Evolutionary conservation across 345 rosid genomes (phyloP), one percentile per base, ranked within the genome.

Genomic region (Cardiospermum halicacabum): DNA sequence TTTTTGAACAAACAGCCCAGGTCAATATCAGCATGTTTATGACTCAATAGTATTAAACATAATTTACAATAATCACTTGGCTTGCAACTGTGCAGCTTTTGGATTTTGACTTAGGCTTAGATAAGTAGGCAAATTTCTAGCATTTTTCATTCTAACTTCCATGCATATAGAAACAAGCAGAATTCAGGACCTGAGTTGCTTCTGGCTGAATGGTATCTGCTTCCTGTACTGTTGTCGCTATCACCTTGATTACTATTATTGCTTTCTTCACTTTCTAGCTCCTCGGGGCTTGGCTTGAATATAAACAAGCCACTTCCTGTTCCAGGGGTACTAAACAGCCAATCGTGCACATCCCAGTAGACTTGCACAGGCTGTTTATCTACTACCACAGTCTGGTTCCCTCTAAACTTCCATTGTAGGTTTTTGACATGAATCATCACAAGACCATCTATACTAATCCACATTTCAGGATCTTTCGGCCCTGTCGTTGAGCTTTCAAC

Each of bases 391-490:
- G 89, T 89, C 66, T 91, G 87, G 72, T 93, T 93, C 56, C 97
- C 98, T 18, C 99, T 81, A 70, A 95, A 95, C 58, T 89, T 91
- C 99, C 97, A 95, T 49, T 95, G 96, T 75, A 95, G 61, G 65
- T 89, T 95, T 77, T 68, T 85, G 4, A 95, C 84, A 15, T 95
- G 96, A 13, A 95, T 68, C 74, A 87, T 55, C 60, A 83, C 90
- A 26, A 69, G 72, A 47, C 97, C 97, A 13, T 91, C 96, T 55
- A 95, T 80, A 80, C 96, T 91, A 62, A 95, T 83, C 98, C 96
- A 95, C 96, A 95, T 86, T 62, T 89, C 97, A 0, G 96, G 97
- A 21, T 88, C 88, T 67, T 79, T 82, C 0, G 84, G 75, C 32
- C 92, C 88, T 0, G 73, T 18, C 0, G 77, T 78, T 4, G 93